Evolutionary conservation across 192 early-diverging fungal genomes (phyloP).

Genomic region (Mycoemilia scoparia): DNA sequence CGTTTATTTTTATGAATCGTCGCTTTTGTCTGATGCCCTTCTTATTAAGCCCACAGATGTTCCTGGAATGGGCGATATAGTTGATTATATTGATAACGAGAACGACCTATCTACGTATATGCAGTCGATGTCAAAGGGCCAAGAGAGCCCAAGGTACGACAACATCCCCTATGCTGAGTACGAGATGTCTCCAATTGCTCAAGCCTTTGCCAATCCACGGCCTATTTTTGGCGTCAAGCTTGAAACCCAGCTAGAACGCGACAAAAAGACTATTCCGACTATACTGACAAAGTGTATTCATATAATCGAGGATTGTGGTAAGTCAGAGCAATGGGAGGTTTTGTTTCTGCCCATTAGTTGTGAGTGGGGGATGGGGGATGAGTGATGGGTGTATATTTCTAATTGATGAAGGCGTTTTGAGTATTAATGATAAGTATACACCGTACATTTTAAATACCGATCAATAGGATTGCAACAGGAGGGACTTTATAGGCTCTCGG

Average conservation of each 20-base stretch:
- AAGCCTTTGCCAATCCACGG: slow-evolving; percentile 50
- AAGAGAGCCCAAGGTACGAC: slow-evolving; percentile 14
- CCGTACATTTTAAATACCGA: too few relatives aligned
- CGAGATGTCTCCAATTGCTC: slow-evolving; percentile 19
- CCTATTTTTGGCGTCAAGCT: slow-evolving; percentile 74
- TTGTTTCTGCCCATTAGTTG: background rate
- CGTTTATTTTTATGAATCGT: slow-evolving; percentile 57
- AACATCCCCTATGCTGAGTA: slow-evolving; percentile 20
- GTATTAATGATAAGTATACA: background rate
- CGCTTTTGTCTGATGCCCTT: slow-evolving; percentile 50
- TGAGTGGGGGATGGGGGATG: too few relatives aligned
- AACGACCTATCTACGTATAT: slow-evolving; percentile 33
- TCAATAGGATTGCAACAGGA: slow-evolving; percentile 52
- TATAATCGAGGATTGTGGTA: slow-evolving; percentile 63
- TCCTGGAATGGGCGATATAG: slow-evolving; percentile 24
- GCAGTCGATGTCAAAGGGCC: slow-evolving; percentile 10
- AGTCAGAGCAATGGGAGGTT: slow-evolving; percentile 22
- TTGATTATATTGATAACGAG: slow-evolving; percentile 42
- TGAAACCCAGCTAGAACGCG: slow-evolving; percentile 45
- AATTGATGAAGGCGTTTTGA: background rate
- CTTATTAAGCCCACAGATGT: slow-evolving; percentile 39
- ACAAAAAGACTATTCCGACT: slow-evolving; percentile 49
- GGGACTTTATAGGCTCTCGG: slow-evolving; percentile 84
- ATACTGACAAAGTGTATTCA: slow-evolving; percentile 66
- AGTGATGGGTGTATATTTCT: too few relatives aligned